These are phyloP conservation scores for Luzula sylvatica DNA, from an alignment of 176 grass and related monocot species.

Conservation along the genomic window DNA sequence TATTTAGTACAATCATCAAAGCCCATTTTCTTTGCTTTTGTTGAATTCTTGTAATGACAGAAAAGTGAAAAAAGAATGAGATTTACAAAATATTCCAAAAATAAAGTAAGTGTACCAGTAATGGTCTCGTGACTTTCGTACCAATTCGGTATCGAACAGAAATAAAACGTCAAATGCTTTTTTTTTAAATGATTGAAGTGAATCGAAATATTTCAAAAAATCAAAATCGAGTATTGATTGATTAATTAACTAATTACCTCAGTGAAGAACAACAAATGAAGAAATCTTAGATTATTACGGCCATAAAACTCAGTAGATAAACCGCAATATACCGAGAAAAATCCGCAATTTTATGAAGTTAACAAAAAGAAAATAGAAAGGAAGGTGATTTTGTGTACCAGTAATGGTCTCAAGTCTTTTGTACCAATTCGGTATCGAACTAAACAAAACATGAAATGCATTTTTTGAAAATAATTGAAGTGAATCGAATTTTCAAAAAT, in stretches of 20 bases:
- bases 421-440: conserved; percentile 17
- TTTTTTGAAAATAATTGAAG: too few relatives aligned
- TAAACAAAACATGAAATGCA: conserved; percentile 22
- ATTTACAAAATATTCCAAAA: too few relatives aligned
- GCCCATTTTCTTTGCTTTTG: too few relatives aligned
- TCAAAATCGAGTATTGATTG: too few relatives aligned
- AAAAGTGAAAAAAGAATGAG: too few relatives aligned
- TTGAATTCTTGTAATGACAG: too few relatives aligned
- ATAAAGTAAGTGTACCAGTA: conserved; percentile 28
- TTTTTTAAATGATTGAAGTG: too few relatives aligned
- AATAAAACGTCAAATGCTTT: too few relatives aligned
- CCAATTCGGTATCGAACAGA: conserved; percentile 17
- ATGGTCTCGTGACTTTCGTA: conserved; percentile 12
- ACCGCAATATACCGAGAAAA: conserved; percentile 23
- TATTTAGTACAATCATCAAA: too few relatives aligned
- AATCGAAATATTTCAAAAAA: too few relatives aligned
- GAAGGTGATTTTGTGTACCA: conserved; percentile 21
- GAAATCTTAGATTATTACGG: conserved; percentile 25
- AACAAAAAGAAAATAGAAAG: neutral
- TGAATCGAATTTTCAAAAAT: too few relatives aligned
- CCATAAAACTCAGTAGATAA: conserved; percentile 23
- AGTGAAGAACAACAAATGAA: conserved; percentile 22
- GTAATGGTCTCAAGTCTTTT: conserved; percentile 14
- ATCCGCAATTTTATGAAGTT: neutral
- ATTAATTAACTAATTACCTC: conserved; percentile 18